phyloP scores from a whole-genome alignment of 345 rosid genomes.

The Schrenkiella parvula region DNA sequence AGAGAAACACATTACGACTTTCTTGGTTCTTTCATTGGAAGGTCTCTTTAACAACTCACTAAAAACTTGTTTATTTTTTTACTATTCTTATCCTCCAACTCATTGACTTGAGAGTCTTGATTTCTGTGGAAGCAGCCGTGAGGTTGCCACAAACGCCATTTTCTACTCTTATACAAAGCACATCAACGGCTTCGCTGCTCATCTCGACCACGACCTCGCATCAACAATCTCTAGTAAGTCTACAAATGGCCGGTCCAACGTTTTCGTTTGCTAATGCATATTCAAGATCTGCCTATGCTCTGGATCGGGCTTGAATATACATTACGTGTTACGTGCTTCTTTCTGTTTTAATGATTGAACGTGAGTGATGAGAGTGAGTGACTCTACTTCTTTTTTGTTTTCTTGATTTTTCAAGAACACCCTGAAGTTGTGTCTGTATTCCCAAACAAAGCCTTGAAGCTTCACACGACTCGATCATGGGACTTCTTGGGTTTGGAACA shows the following conservation, averaged over 20 bases:
- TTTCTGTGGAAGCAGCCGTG: conserved; percentile 35
- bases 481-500: conserved; percentile 70
- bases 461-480: conserved; percentile 94
- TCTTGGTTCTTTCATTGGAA: conserved; percentile 64
- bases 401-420: conserved; percentile 44
- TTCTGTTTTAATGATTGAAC: too few species aligned
- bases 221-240: conserved; percentile 48
- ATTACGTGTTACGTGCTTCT: not conserved
- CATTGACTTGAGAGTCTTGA: not conserved
- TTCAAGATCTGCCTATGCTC: not conserved
- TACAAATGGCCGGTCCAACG: not conserved
- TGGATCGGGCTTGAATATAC: not conserved
- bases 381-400: conserved; percentile 14
- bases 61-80: not conserved
- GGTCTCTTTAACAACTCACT: conserved; percentile 36
- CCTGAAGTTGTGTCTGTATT: conserved; percentile 79
- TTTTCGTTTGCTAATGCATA: too few species aligned
- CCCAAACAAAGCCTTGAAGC: conserved; percentile 55
- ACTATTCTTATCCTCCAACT: not conserved
- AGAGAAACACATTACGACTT: conserved; percentile 54
- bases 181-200: conserved; percentile 84
- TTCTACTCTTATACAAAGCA: conserved; percentile 70
- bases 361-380: not conserved
- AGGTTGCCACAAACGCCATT: conserved; percentile 47
- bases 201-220: conserved; percentile 55